Evolutionary conservation across 495 filamentous ascomycete genomes (phyloP), one percentile per base, ranked within the genome.

Genomic region (Trichoderma virens): DNA sequence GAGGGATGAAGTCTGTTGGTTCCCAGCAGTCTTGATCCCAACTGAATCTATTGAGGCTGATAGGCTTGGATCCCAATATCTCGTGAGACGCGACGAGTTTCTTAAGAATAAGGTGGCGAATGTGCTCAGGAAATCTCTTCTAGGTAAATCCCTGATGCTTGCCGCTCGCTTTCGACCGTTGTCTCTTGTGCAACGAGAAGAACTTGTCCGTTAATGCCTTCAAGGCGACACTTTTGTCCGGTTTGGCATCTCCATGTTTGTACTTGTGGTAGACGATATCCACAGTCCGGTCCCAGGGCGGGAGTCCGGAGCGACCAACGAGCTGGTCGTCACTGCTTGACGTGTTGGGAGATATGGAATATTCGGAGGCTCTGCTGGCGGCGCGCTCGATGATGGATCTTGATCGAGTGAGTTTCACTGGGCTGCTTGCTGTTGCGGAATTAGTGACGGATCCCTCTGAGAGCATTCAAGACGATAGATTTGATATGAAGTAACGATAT

Each of bases 261-360:
- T 47, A 56, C 51, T 66, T 38, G 31, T 63, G 66, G 67, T 68
- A 73, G 51, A 68, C 32, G 0, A 72, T 54, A 23, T 75, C 71
- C 28, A 72, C 67, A 9, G 62, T 71, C 8, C 73, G 71, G 59
- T 75, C 71, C 71, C 73, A 75, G 1, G 71, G 67, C 0, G 70
- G 70, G 0, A 39, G 65, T 1, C 51, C 11, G 20, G 43, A 9
- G 3, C 59, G 59, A 27, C 59, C 59, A 8, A 23, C 0, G 16
- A 39, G 31, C 7, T 61, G 59, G 20, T 61, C 59, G 13, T 56
- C 51, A 25, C 25, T 56, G 51, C 51, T 23, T 4, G 51, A 30
- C 11, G 51, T 56, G 51, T 56, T 56, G 51, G 51, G 51, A 16
- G 51, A 56, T 16, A 30, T 56, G 51, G 51, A 56, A 25, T 56